Conservation (phyloP, 108 stramenopile species). For the Nitzschia inconspicua region DNA sequence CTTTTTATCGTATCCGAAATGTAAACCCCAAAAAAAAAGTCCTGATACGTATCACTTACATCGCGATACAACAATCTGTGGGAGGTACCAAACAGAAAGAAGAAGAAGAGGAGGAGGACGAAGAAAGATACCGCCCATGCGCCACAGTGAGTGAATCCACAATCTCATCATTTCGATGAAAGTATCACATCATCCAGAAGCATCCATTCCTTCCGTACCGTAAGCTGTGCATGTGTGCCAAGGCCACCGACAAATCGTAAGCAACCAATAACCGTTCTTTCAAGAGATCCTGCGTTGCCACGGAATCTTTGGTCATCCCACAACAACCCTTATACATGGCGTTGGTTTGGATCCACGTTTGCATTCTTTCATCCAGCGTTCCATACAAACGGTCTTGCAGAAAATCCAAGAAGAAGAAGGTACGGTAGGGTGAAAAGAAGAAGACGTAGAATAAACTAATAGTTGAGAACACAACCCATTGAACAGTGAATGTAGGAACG, state of each 20-base stretch:
- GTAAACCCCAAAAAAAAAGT: not conserved
- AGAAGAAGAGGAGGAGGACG: not conserved
- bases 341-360: constrained; percentile 30
- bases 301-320: no score
- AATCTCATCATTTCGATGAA: no score
- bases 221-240: constrained; percentile 53
- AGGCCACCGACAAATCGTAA: constrained; percentile 64
- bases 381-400: constrained; percentile 75
- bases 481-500: not conserved
- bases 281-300: constrained; percentile 43
- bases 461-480: no score
- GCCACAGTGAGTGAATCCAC: no score
- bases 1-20: not conserved
- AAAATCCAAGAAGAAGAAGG: no score
- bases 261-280: constrained; percentile 49
- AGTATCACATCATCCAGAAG: no score
- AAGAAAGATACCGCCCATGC: not conserved
- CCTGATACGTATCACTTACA: constrained; percentile 25
- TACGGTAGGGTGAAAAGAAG: no score
- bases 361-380: constrained; percentile 59
- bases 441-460: no score
- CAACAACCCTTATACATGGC: constrained; percentile 29
- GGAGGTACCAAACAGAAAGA: not conserved
- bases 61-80: constrained; percentile 38
- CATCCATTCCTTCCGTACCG: constrained; percentile 20